Percentiles rank a stretch among this genome's conserved stretches.
phyloP scores from a whole-genome alignment of 495 filamentous ascomycete genomes.

The Xylaria castorea region DNA sequence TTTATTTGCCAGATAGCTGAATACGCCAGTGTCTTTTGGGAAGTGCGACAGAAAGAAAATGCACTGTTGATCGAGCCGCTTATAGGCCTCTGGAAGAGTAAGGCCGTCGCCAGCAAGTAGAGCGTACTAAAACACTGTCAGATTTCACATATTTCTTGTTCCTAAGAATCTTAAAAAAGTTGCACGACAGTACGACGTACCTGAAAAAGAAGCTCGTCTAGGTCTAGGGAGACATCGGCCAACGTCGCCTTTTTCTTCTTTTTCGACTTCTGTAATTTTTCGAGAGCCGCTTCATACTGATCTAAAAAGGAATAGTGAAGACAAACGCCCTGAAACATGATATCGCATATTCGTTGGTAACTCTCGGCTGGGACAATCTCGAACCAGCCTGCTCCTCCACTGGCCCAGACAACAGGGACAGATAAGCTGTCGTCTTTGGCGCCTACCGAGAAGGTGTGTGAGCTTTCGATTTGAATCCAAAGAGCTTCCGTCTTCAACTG shows the following conservation, averaged over 20 bases:
- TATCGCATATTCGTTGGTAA: slow-evolving; percentile 67
- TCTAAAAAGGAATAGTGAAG: slow-evolving; percentile 69
- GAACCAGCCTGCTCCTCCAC: slow-evolving; percentile 81
- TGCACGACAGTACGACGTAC: slow-evolving; percentile 41
- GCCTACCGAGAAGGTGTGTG: slow-evolving; percentile 73
- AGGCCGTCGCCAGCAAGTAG: slow-evolving; percentile 50
- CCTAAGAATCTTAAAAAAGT: background rate
- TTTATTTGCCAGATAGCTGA: slow-evolving; percentile 41
- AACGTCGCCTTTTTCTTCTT: slow-evolving; percentile 39
- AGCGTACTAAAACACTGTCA: slow-evolving; percentile 46
- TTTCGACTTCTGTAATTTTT: slow-evolving; percentile 41
- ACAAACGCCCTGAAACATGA: slow-evolving; percentile 72
- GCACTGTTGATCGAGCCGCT: slow-evolving; percentile 44
- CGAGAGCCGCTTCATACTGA: slow-evolving; percentile 41
- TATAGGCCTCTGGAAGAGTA: slow-evolving; percentile 46
- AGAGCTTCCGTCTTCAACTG: slow-evolving; percentile 49
- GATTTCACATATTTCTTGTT: background rate
- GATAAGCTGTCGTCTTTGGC: slow-evolving; percentile 61
- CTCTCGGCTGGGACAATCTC: slow-evolving; percentile 67
- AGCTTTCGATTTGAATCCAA: slow-evolving; percentile 68
- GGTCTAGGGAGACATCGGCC: slow-evolving; percentile 31
- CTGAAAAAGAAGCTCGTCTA: slow-evolving; percentile 48
- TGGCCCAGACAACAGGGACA: slow-evolving; percentile 73
- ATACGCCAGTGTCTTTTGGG: slow-evolving; percentile 47
- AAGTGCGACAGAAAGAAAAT: slow-evolving; percentile 53